A percentile compares a stretch with the other conserved stretches of the same genome.
phyloP scores from a whole-genome alignment of 768 basidiomycete genomes.

The Sutorius australiensis region DNA sequence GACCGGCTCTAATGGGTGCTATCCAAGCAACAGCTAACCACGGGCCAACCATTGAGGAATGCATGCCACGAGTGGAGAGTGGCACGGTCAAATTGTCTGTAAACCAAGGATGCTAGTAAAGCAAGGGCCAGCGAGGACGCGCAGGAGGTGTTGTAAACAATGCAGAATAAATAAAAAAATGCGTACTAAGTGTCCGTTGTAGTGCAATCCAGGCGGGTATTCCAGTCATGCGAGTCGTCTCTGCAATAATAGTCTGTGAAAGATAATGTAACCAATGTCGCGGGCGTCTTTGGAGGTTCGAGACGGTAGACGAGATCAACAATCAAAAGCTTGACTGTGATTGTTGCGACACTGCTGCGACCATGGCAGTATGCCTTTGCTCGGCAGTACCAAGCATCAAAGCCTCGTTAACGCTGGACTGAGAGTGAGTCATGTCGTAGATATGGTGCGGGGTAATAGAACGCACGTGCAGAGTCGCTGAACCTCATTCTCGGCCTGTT shows the following conservation, averaged over 20 bases:
- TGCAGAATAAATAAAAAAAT: too few relatives aligned
- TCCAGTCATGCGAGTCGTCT: slow-evolving; percentile 40
- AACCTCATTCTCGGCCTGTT: slow-evolving; percentile 77
- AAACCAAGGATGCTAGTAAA: too few relatives aligned
- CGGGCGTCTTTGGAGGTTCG: slow-evolving; percentile 24
- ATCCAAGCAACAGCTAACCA: too few relatives aligned
- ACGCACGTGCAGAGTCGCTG: slow-evolving; percentile 64
- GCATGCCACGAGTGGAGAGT: too few relatives aligned
- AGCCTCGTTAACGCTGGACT: slow-evolving; percentile 72
- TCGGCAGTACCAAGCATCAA: slow-evolving; percentile 83
- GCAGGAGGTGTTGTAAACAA: too few relatives aligned
- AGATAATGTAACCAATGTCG: slow-evolving; percentile 36
- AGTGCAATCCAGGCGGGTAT: slow-evolving; percentile 30
- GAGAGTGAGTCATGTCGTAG: neutral
- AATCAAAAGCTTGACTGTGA: slow-evolving; percentile 45
- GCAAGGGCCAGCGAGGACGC: too few relatives aligned
- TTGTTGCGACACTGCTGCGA: slow-evolving; percentile 47
- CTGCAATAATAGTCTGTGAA: slow-evolving; percentile 36
- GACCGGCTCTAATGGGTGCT: too few relatives aligned
- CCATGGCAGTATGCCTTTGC: slow-evolving; percentile 60
- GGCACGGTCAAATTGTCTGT: too few relatives aligned
- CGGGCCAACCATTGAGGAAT: too few relatives aligned
- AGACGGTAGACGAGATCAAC: slow-evolving; percentile 18
- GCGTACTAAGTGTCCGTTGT: too few relatives aligned
- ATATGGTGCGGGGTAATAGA: neutral